Evolutionary conservation across 257 asterid genomes (phyloP).

Genomic region (Solanum tarijense): DNA sequence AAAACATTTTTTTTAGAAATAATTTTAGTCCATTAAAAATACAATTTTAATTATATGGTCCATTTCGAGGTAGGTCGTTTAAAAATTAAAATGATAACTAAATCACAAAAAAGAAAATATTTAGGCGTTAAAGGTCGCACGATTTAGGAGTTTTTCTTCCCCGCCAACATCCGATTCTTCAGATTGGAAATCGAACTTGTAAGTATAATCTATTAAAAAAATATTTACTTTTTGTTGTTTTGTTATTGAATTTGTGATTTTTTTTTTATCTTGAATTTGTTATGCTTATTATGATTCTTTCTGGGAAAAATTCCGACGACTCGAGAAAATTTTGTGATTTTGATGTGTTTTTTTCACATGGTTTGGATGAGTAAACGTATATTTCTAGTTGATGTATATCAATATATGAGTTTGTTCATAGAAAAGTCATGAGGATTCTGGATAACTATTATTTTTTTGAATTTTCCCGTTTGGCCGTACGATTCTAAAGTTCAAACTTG

Average conservation of each 20-base stretch:
- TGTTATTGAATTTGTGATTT: not conserved
- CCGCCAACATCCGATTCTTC: not conserved
- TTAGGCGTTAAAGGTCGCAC: not conserved
- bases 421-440: not conserved
- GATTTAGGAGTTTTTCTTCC: not conserved
- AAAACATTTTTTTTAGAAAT: not conserved
- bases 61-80: not conserved
- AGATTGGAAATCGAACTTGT: not conserved
- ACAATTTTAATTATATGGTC: not conserved
- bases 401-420: not conserved
- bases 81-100: not conserved
- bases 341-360: not conserved
- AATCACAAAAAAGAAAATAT: accelerated
- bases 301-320: not conserved
- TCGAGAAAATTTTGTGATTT: not conserved
- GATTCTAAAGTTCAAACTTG: not conserved
- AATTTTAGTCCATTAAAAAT: not conserved
- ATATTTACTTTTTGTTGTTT: not conserved
- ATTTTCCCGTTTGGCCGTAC: not conserved
- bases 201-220: not conserved
- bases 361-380: not conserved
- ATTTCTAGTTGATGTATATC: not conserved
- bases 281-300: not conserved
- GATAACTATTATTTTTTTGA: not conserved
- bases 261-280: not conserved